Conservation (phyloP, 345 rosid species). For the Gossypium mustelinum region DNA sequence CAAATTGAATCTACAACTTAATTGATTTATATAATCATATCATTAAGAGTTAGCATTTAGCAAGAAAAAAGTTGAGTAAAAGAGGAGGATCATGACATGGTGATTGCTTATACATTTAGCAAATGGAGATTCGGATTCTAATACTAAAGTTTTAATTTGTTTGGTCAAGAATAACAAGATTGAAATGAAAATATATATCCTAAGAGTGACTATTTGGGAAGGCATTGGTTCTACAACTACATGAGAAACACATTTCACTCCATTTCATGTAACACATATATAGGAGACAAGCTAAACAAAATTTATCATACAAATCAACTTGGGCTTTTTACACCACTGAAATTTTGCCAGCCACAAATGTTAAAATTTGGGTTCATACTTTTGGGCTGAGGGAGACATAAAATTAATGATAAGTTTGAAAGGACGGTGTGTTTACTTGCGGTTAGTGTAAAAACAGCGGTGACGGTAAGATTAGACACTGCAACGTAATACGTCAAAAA, state of each 20-base stretch:
- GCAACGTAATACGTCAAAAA: neutral
- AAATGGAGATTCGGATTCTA: neutral
- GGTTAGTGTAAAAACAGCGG: too few species aligned
- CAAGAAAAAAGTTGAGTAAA: neutral
- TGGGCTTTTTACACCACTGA: neutral
- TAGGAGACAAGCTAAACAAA: neutral
- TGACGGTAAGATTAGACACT: too few species aligned
- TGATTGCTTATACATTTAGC: neutral
- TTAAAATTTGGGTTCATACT: too few species aligned
- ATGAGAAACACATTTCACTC: slow-evolving; percentile 9
- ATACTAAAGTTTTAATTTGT: neutral
- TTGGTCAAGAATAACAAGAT: neutral
- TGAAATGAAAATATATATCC: neutral
- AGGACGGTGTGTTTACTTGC: too few species aligned
- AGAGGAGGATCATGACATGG: neutral
- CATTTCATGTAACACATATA: neutral
- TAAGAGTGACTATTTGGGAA: neutral
- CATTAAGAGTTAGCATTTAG: too few species aligned
- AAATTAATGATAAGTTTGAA: too few species aligned
- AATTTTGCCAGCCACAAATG: neutral
- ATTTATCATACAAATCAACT: neutral
- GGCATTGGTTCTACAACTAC: neutral
- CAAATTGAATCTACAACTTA: too few species aligned
- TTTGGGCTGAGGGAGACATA: neutral
- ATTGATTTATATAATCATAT: too few species aligned